Percentiles rank a stretch among this genome's conserved stretches.
Conservation (phyloP, 768 basidiomycete species). For the Rhodocollybia butyracea region DNA sequence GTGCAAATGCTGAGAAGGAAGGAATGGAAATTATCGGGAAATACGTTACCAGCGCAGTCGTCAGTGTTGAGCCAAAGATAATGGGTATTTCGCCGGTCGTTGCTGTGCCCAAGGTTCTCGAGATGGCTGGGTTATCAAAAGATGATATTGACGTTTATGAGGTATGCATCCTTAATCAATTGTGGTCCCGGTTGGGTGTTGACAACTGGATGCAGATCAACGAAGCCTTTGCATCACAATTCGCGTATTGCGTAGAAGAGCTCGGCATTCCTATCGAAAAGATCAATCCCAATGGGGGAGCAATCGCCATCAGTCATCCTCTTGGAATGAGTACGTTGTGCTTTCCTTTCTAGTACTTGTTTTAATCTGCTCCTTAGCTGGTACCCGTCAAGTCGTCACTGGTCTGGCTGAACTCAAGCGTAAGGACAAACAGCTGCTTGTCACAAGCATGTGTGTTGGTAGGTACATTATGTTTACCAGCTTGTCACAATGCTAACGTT, state of each 20-base stretch:
- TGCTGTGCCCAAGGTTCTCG: conserved; percentile 69
- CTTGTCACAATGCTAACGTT: no score
- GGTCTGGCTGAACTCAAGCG: conserved; percentile 81
- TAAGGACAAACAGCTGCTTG: conserved; percentile 63
- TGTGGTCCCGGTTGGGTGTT: not conserved
- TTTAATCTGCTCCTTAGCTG: conserved; percentile 45
- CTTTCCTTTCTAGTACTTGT: conserved; percentile 12
- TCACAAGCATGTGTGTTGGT: conserved; percentile 71
- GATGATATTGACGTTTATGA: conserved; percentile 78
- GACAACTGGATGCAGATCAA: conserved; percentile 53
- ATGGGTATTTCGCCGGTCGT: conserved; percentile 77
- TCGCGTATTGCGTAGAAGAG: conserved; percentile 87
- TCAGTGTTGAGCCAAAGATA: conserved; percentile 75
- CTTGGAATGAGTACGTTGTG: conserved; percentile 74
- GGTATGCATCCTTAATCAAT: conserved; percentile 30
- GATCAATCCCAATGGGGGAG: conserved; percentile 86
- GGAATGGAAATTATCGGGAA: conserved; percentile 82
- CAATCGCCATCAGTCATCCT: conserved; percentile 81
- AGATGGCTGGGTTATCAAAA: conserved; percentile 56
- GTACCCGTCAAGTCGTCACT: conserved; percentile 83
- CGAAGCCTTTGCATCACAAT: conserved; percentile 92
- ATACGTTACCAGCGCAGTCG: conserved; percentile 73
- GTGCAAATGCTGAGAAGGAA: conserved; percentile 70
- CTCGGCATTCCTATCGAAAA: conserved; percentile 72
- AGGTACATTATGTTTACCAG: no score